A percentile compares a stretch with the other conserved stretches of the same genome.
Conservation (phyloP, 768 basidiomycete genomes). For the Mycena amicta region DNA sequence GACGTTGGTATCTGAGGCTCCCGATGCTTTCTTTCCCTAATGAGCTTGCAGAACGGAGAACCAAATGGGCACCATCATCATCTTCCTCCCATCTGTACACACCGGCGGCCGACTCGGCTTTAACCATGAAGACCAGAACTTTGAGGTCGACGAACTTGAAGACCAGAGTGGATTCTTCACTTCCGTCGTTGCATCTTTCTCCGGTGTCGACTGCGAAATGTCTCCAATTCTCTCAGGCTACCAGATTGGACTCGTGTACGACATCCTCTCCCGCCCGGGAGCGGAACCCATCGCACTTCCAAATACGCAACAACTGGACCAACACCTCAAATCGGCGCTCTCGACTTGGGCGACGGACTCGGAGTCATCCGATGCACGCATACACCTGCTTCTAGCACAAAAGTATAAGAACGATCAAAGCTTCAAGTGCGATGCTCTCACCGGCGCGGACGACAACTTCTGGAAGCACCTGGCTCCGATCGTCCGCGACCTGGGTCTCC, state of each 20-base stretch:
- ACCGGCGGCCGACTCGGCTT: neutral
- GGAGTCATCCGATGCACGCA: neutral
- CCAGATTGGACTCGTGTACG: neutral
- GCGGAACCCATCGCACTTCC: neutral
- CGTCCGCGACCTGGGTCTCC: neutral
- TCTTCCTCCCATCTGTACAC: neutral
- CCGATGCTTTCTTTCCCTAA: neutral
- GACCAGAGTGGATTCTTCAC: neutral
- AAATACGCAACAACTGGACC: neutral
- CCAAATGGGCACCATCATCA: neutral
- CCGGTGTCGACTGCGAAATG: neutral
- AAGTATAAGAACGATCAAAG: neutral
- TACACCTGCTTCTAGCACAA: neutral
- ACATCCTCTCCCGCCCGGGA: neutral
- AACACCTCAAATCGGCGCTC: neutral
- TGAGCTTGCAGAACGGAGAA: neutral
- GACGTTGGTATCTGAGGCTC: neutral
- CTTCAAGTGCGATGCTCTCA: neutral
- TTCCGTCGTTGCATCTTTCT: neutral
- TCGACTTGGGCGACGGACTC: neutral
- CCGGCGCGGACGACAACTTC: neutral
- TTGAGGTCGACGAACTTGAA: neutral
- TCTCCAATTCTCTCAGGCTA: neutral
- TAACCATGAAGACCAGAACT: neutral
- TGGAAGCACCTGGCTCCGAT: neutral